These are phyloP conservation scores for Lobosporangium transversale DNA, from an alignment of 192 early-diverging fungal species.

Conservation along the genomic window DNA sequence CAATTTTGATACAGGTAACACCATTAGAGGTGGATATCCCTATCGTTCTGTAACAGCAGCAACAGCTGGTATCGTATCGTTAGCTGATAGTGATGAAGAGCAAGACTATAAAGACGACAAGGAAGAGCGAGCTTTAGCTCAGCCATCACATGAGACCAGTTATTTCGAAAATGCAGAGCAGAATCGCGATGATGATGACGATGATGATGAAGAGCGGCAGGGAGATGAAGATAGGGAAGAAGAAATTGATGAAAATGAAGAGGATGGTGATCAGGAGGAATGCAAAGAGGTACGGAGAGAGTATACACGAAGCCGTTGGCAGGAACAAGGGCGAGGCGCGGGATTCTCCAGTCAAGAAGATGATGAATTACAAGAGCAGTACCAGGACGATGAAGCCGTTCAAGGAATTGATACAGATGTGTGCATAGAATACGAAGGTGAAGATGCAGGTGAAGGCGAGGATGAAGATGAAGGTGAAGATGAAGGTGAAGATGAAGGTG, in stretches of 20 bases:
- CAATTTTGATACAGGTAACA: no score
- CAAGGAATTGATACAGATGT: not conserved
- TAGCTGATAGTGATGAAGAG: slow-evolving; percentile 16
- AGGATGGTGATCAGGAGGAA: no score
- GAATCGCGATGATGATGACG: not conserved
- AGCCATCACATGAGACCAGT: not conserved
- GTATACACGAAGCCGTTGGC: no score
- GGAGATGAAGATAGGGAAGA: no score
- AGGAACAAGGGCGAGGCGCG: not conserved
- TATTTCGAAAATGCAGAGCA: not conserved
- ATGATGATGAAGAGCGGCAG: no score
- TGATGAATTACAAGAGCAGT: no score
- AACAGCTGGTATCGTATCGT: not conserved
- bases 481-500: slow-evolving; percentile 11
- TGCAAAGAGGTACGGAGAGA: no score
- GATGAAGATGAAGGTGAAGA: slow-evolving; percentile 7
- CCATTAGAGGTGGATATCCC: no score
- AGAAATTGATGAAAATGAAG: no score
- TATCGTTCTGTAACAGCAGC: no score
- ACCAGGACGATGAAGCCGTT: no score
- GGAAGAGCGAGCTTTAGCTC: not conserved
- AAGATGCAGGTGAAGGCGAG: not conserved
- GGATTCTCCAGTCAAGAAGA: not conserved
- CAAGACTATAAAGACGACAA: not conserved
- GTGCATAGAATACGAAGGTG: not conserved